Base-by-base conservation (phyloP, 2,329 filamentous ascomycete genomes). In the Capronia americana region DNA sequence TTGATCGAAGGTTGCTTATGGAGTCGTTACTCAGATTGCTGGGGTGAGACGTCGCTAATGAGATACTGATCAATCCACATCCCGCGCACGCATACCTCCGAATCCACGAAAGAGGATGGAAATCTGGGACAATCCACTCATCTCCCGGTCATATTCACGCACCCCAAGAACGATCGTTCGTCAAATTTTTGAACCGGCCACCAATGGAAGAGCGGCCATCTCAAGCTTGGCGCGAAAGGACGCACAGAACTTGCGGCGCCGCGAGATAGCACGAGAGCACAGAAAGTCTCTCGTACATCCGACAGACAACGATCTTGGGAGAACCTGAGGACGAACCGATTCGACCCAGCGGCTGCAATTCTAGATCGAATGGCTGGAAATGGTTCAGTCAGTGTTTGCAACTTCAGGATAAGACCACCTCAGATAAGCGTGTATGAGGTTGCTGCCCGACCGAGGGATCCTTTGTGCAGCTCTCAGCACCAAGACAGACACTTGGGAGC, bases 1-100 rank as follows among this genome's bases (percentile, higher is more conserved):
- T 77, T 24, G 68, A 68, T 30, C 53, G 61, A 51, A 65, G 65
- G 53, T 34, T 70, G 38, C 59, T 70, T 4, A 65, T 64, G 46
- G 54, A 63, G 57, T 55, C 65, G 5, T 41, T 70, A 20, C 41
- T 70, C 38, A 51, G 65, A 53, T 66, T 65, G 68, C 34, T 70
- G 14, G 8, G 68, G 4, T 70, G 63, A 67, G 17, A 20, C 23
- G 38, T 23, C 12, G 23, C 32, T n/a, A 20, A 53, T 20, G 28
- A 20, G 20, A 23, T 11, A 26, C 48, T 28, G 20, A 26, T 26
- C 48, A 51, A 26, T 26, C 11, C 48, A 23, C 7, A 5, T 28
- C 10, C 24, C 3, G 23, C 10, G 20, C 48, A 8, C 17, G 10
- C 23, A 17, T 24, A 12, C 10, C 26, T 20, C 20, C 26, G 12